Base-by-base conservation (phyloP, 495 filamentous ascomycete species). In the Cudoniella acicularis region DNA sequence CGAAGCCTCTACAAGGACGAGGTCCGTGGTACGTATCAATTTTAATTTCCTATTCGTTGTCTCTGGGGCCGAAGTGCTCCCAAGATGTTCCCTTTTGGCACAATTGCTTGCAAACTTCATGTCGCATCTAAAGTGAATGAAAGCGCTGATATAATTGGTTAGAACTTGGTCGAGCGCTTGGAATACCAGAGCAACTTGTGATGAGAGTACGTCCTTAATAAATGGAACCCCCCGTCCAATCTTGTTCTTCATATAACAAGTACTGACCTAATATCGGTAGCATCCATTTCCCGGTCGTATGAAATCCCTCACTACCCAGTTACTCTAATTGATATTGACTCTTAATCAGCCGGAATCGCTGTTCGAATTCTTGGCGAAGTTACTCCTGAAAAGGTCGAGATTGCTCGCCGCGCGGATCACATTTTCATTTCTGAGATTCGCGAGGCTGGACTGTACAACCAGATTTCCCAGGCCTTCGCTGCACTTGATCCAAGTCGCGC, bases 291-390 rank as follows among this genome's bases (percentile, higher is more conserved):
- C 87, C 2, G 72, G 87, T 16, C 90, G 92, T 55, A 55, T 43
- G 52, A n/a, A 43, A 45, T 55, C 52, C 52, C 45, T 55, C 40
- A 43, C 52, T 55, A 11, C 52, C n/a, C 42, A 20, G 40, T 45
- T 45, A 43, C 27, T 22, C 52, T 55, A 55, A 10, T 20, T 43
- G 52, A 43, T 55, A 55, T 45, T 55, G 30, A 55, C 52, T 55
- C 27, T 55, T 45, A 55, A 55, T 22, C 40, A 55, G 52, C 94
- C 1, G 93, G 92, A 10, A 84, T 98, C 57, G 93, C 86, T 22
- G 90, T 97, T 65, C 84, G 93, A 10, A 86, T 97, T 53, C 74
- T 96, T 0, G 94, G 93, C 27, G 93, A 96, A 59, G 89, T 96
- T 6, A 96, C 88, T 17, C 76, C 77, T 3, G 87, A 91, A 64